A percentile compares a stretch with the other conserved stretches of the same genome.
Evolutionary conservation across 108 stramenopile genomes (phyloP).

Genomic region (Skeletonema tropicum): DNA sequence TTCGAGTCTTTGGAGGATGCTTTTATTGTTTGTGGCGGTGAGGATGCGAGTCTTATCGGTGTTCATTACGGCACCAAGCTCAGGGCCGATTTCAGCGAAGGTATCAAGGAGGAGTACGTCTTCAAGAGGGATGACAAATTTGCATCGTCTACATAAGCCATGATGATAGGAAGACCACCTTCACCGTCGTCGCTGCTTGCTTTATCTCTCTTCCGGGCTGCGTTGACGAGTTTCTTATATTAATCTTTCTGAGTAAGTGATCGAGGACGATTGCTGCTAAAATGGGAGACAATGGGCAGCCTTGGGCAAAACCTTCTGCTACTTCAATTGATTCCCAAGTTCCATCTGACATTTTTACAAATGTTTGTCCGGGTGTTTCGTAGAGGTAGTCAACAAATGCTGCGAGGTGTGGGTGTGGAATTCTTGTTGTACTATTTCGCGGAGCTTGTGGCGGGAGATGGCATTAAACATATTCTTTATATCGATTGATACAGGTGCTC

Average conservation of each 20-base stretch:
- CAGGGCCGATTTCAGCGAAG: not conserved
- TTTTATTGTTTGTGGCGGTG: not conserved
- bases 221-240: not conserved
- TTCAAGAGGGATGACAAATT: not conserved
- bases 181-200: not conserved
- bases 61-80: not conserved
- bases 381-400: not conserved
- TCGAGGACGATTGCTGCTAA: not conserved
- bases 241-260: not conserved
- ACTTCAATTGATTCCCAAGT: not conserved
- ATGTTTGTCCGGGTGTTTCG: not conserved
- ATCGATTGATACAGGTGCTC: conserved; percentile 18
- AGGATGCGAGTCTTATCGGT: too few relatives aligned
- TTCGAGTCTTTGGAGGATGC: too few relatives aligned
- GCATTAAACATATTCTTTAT: conserved; percentile 31
- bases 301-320: not conserved
- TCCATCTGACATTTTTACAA: not conserved
- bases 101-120: conserved; percentile 1
- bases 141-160: not conserved
- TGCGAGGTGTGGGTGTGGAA: not conserved
- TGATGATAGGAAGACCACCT: not conserved
- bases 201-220: not conserved
- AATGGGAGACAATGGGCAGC: not conserved
- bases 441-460: conserved; percentile 1
- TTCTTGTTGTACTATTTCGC: not conserved